Base-by-base conservation (phyloP, 192 early-diverging fungal species). In the Spizellomyces punctatus region DNA sequence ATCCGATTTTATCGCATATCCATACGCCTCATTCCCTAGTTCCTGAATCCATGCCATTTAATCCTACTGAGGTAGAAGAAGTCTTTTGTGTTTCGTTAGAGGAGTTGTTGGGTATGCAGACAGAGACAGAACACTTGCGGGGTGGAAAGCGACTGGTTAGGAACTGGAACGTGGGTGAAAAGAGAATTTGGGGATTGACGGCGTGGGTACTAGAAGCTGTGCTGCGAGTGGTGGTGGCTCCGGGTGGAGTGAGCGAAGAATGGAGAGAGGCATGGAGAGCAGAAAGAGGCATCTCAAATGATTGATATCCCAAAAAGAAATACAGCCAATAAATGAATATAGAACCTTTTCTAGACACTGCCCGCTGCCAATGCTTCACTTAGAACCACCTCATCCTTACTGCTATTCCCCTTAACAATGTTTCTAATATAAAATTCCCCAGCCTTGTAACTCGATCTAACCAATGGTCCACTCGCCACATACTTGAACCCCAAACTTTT, bases 381-480 rank as follows among this genome's bases (percentile, higher is more conserved):
- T 36, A 36, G 27, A 36, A 36, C 27, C 27, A n/a, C 50, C 12
- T 19, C 17, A 54, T 19, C 50, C 50, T 12, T 54, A 19, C 17
- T 19, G 50, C 50, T 12, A 12, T 54, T 12, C 50, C 17, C 17
- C 2, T 54, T 54, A 19, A 54, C 17, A 22, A 76, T 66, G 77
- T 95, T 95, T 70, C 90, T 90, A 72, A 99, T 94, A 71, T 90
- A 99, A 73, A 96, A 94, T 89, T 99, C 96, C 50, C 94, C 96
- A 8, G 96, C 96, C 85, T 95, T 97, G 82, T 99, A 99, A 73
- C 89, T 91, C 27, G 94, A 96, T 49, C 96, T 81, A 10, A 99
- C 96, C 46, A 99, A 80, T 6, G 96, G 96, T 27, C 96, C 96
- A 59, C 87, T 89, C 0, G 96, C 96, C n/a, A 95, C 92, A 74